Evolutionary conservation across 176 grass and related monocot species (phyloP), one percentile per base, ranked within the genome.

Genomic region (Tillandsia fasciculata): DNA sequence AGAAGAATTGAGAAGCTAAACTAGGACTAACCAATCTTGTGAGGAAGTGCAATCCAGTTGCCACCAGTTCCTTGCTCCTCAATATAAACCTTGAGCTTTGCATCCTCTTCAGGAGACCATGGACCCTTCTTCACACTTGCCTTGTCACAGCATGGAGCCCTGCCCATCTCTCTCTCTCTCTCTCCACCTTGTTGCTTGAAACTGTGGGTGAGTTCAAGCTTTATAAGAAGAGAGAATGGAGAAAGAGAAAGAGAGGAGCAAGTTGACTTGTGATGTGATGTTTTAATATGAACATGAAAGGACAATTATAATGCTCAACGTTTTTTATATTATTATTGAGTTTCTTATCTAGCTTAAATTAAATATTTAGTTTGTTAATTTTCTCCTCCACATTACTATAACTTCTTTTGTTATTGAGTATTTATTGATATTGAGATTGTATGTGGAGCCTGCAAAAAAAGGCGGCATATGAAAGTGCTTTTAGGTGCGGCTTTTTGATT

Each of bases 141-240:
- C 81, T 96, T 96, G 81, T 96, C 91, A 65, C 91, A 96, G 82
- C 91, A 96, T 18, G 91, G 91, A 58, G 87, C 91, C 54, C 91
- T 87, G 14, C 91, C 91, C 87, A 90, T 89, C n/a, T 82, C 26
- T 77, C 47, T 71, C 18, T 69, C 11, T 42, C 1, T 47, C 47
- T 61, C 9, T 73, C n/a, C 70, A n/a, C 63, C 2, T 61, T 12
- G 66, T 1, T 70, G 14, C 1, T 26, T 1, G 48, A 17, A 74
- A 74, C 51, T 53, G 76, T 20, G 58, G 27, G 6, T 48, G 24
- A 53, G 73, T 23, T 9, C 64, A 22, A 65, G 52, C 48, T 88
- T 88, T 84, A 88, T 88, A 88, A 81, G 78, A 47, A 61, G 48
- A 54, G 74, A 76, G 53, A 42, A 17, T 27, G 47, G 63, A 8